Conservation (phyloP, 169 alveolate genomes). For the Eimeria sp. region DNA sequence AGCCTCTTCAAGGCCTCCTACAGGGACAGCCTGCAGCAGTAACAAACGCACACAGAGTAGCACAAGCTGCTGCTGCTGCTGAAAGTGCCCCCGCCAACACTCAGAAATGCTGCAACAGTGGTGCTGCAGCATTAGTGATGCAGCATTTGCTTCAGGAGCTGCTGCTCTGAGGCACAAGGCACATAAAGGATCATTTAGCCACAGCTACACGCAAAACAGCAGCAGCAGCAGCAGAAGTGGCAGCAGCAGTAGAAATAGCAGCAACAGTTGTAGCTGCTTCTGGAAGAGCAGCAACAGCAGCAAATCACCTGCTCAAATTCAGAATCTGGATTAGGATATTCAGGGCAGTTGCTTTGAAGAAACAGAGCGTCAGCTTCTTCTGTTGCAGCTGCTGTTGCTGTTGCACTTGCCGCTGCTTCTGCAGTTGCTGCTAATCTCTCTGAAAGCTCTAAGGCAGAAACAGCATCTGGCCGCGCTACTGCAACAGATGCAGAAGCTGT, state of each 20-base stretch:
- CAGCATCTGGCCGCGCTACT: not conserved
- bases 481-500: not conserved
- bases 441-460: not conserved
- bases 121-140: not conserved
- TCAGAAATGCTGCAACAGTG: not conserved
- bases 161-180: not conserved
- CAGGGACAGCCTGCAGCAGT: conserved; percentile 29
- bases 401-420: not conserved
- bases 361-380: conserved; percentile 23
- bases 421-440: conserved; percentile 10
- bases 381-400: conserved; percentile 7
- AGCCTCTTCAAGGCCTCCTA: conserved; percentile 5
- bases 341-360: conserved; percentile 26
- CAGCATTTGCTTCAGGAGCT: not conserved
- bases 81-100: not conserved
- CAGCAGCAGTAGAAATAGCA: not conserved
- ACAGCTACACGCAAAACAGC: not conserved
- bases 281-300: conserved; percentile 12
- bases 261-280: conserved; percentile 20
- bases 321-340: conserved; percentile 41
- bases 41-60: not conserved
- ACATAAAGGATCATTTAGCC: not conserved
- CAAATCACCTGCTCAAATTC: conserved; percentile 17
- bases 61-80: not conserved
- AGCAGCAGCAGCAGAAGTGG: not conserved